Conservation (phyloP, 2,329 filamentous ascomycete species). For the Colletotrichum spaethianum region DNA sequence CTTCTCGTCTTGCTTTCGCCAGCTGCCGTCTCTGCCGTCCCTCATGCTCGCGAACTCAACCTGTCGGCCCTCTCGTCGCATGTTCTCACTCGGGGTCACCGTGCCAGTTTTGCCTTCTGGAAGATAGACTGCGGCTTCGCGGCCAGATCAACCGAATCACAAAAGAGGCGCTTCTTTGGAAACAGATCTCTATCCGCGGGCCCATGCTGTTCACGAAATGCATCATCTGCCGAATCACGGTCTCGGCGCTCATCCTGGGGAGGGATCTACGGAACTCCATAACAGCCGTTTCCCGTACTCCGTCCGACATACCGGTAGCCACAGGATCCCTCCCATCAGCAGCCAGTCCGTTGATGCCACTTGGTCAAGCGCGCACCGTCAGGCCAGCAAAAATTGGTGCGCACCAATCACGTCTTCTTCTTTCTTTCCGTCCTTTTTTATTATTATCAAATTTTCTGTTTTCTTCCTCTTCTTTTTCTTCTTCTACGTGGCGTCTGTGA, state of each 20-base stretch:
- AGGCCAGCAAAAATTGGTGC: background rate
- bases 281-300: background rate
- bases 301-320: background rate
- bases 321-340: background rate
- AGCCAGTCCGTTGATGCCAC: background rate
- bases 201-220: constrained; percentile 7
- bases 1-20: constrained; percentile 9
- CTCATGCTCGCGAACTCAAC: constrained; percentile 19
- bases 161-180: constrained; percentile 2
- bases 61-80: constrained; percentile 13
- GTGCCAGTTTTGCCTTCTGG: background rate
- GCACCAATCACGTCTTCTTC: background rate
- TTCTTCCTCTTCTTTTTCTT: too few species aligned
- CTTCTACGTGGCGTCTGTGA: background rate
- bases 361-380: background rate
- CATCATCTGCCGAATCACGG: constrained; percentile 4
- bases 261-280: constrained; percentile 20
- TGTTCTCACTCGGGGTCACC: constrained; percentile 14
- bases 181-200: constrained; percentile 4
- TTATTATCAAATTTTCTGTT: too few species aligned
- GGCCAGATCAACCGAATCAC: background rate
- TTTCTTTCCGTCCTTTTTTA: too few species aligned
- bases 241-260: background rate
- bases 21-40: background rate
- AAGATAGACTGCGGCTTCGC: background rate